phyloP scores from a whole-genome alignment of 352 stramenopile species.

The Phytophthora chlamydospora region DNA sequence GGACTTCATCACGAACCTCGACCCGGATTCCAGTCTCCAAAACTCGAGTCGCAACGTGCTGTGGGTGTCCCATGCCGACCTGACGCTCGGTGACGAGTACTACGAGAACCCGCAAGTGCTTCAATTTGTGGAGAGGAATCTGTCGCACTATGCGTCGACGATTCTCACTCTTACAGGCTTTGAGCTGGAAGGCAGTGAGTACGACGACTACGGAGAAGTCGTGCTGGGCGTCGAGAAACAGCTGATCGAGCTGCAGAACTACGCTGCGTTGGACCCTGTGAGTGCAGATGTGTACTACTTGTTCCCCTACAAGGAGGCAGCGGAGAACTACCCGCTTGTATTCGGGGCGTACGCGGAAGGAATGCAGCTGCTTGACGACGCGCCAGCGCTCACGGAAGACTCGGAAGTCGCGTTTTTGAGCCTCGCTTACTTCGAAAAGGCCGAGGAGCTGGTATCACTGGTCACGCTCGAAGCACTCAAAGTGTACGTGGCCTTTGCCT shows the following conservation, averaged over 20 bases:
- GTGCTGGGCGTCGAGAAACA: slow-evolving; percentile 36
- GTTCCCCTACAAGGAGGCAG: slow-evolving; percentile 64
- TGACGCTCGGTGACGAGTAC: slow-evolving; percentile 86
- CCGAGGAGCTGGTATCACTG: slow-evolving; percentile 42
- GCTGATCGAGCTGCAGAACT: slow-evolving; percentile 36
- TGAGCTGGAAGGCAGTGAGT: slow-evolving; percentile 22
- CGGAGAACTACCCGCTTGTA: slow-evolving; percentile 49
- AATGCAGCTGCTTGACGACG: slow-evolving; percentile 45
- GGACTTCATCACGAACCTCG: slow-evolving; percentile 80
- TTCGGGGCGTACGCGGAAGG: slow-evolving; percentile 61
- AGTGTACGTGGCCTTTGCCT: slow-evolving; percentile 53
- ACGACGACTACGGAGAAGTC: slow-evolving; percentile 32
- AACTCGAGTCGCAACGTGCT: slow-evolving; percentile 76
- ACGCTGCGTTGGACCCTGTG: slow-evolving; percentile 27
- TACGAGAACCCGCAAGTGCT: slow-evolving; percentile 83
- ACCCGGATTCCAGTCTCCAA: slow-evolving; percentile 36
- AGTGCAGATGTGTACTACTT: slow-evolving; percentile 67
- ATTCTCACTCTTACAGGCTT: slow-evolving; percentile 46
- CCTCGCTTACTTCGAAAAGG: slow-evolving; percentile 53
- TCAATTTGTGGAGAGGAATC: slow-evolving; percentile 35
- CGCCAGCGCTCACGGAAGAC: slow-evolving; percentile 34
- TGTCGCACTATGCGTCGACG: slow-evolving; percentile 46
- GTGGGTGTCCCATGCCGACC: slow-evolving; percentile 73
- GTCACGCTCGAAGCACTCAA: slow-evolving; percentile 52
- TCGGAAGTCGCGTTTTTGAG: slow-evolving; percentile 57